These are phyloP conservation scores for Cordyceps javanica DNA, from an alignment of 2,329 filamentous ascomycete species.

Conservation along the genomic window DNA sequence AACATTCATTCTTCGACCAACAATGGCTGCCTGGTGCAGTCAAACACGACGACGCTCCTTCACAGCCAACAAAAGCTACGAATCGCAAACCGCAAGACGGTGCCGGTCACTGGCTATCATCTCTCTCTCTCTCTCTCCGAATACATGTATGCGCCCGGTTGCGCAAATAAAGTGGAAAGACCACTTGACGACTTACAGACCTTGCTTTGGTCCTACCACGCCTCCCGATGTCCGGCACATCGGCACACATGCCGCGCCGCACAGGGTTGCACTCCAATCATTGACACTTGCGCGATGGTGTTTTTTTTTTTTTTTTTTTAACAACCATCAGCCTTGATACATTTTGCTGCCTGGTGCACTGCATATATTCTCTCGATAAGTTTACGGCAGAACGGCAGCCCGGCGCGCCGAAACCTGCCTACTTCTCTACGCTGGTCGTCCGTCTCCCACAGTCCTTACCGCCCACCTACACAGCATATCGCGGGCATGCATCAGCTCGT, in stretches of 20 bases:
- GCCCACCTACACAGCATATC: background rate
- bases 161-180: background rate
- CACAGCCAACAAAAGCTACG: too few species aligned
- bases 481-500: too few species aligned
- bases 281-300: too few species aligned
- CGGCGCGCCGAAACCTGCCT: background rate
- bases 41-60: too few species aligned
- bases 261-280: background rate
- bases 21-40: too few species aligned
- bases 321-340: too few species aligned
- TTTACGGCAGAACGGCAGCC: background rate
- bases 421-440: background rate
- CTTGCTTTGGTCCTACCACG: background rate
- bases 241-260: background rate
- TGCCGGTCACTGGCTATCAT: too few species aligned
- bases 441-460: background rate
- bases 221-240: conserved; percentile 2
- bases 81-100: too few species aligned
- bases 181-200: background rate
- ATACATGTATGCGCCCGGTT: too few species aligned
- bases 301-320: too few species aligned
- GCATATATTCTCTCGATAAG: background rate
- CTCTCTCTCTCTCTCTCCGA: too few species aligned
- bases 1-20: background rate
- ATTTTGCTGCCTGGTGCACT: background rate